Evolutionary conservation across 768 basidiomycete genomes (phyloP), one percentile per base, ranked within the genome.

Genomic region (Boletus speciosus): DNA sequence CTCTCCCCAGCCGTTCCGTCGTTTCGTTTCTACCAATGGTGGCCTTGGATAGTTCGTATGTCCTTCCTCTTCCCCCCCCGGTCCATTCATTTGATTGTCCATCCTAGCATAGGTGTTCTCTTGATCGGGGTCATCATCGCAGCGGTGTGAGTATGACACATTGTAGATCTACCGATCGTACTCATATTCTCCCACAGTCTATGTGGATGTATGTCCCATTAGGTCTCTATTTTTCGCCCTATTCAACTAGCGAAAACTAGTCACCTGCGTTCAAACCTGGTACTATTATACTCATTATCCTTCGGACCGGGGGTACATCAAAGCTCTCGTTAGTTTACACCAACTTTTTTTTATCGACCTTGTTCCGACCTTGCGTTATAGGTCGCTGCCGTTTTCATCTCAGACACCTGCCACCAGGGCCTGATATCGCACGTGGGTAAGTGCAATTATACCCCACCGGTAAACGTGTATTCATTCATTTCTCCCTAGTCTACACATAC

Each of bases 231-330:
- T 7, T 43, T 0, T 14, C 8, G 8, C 19, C 16, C 14, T 7
- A 6, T 55, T 41, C 32, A 60, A n/a, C 36, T 15, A 16, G 12
- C 14, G 19, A 31, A 23, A 52, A 3, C 47, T 39, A 85, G 83
- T 83, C n/a, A 79, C 80, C 6, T 72, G 72, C 40, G 67, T 84
- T 27, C 83, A 85, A 62, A 73, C 76, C 0, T 81, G 75, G 73
- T 82, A 78, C 57, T 85, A 84, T 58, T 83, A 66, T 52, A 71
- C 68, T 15, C 76, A 55, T 3, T 72, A 83, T 61, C 76, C 80
- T 49, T 70, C 67, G 27, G 83, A 84, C 61, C 60, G 66, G 25
- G 81, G 80, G 79, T 67, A 72, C 14, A 70, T 76, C 52, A 81
- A 78, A 58, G 49, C 65, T 10, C 64, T 83, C 27, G 83, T 82